Evolutionary conservation across 2,329 filamentous ascomycete genomes (phyloP), one percentile per base, ranked within the genome.

Genomic region (Zymoseptoria crescenta): DNA sequence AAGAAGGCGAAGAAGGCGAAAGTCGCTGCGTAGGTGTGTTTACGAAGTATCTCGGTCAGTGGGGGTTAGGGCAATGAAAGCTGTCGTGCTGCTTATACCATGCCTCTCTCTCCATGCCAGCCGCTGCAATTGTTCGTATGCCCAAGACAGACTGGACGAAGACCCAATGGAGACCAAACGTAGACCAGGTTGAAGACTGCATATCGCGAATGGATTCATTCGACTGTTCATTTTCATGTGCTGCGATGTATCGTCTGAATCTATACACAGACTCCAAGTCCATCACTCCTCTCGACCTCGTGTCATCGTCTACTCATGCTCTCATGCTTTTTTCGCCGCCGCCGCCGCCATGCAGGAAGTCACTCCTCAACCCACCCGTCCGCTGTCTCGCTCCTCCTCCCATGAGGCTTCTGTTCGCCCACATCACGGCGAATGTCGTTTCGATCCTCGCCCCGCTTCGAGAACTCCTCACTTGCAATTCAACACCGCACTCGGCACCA

Each of bases 401-500:
- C 35, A 45, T 45, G 13, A 16, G 35, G 16, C 35, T 13, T n/a
- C 35, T 45, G 4, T n/a, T 13, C 35, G n/a, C 24, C 24, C 24
- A 24, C 4, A 2, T 4, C 24, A 2, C 24, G 4, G 24, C 49
- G 6, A 19, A 4, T 9, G 49, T 21, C 49, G n/a, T 4, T 9
- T 5, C 49, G 5, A 4, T 19, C n/a, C 49, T 29, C 24, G 29
- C 24, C 51, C 51, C 21, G 4, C 27, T 8, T 1, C 21, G 19
- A n/a, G 24, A 16, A 1, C 6, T 3, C 24, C 51, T 28, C 24
- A 52, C 20, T 29, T 24, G 30, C 51, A 52, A n/a, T 52, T 24
- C 67, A 99, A 77, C 52, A 90, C 92, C n/a, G 92, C 91, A 62
- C 90, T 96, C 5, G 94, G 94, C 3, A 93, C 86, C 61, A 96